A percentile compares a stretch with the other conserved stretches of the same genome.
Conservation (phyloP, 768 basidiomycete genomes). For the Kwoniella mangroviensis region DNA sequence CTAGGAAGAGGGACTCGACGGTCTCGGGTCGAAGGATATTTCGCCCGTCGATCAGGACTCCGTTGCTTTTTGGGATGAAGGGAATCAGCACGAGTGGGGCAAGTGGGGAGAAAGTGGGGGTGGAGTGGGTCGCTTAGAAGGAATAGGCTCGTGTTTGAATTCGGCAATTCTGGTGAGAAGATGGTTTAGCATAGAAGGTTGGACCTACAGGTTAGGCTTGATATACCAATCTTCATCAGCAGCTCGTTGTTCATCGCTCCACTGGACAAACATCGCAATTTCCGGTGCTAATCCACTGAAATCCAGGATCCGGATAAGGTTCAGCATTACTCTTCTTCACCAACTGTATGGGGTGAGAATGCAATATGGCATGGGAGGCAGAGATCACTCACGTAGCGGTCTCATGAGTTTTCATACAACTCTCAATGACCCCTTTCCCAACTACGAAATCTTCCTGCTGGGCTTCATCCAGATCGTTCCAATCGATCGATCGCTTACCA, state of each 20-base stretch:
- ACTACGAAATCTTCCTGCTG: constrained; percentile 80
- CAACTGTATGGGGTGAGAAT: no score
- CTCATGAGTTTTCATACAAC: constrained; percentile 74
- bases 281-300: constrained; percentile 81
- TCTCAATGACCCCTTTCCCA: constrained; percentile 79
- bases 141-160: no score
- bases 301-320: neutral
- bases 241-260: constrained; percentile 52
- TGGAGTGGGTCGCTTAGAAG: neutral
- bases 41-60: constrained; percentile 73
- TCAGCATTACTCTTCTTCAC: neutral
- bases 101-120: neutral
- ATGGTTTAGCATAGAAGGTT: no score
- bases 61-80: constrained; percentile 22
- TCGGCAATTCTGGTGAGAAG: no score
- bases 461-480: constrained; percentile 66
- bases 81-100: constrained; percentile 1
- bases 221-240: constrained; percentile 84
- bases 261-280: constrained; percentile 79
- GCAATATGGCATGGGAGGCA: no score
- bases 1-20: constrained; percentile 88
- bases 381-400: constrained; percentile 72
- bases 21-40: constrained; percentile 97
- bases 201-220: constrained; percentile 63
- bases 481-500: constrained; percentile 45